phyloP scores from a whole-genome alignment of 2,329 filamentous ascomycete species.

The Cytospora leucostoma region DNA sequence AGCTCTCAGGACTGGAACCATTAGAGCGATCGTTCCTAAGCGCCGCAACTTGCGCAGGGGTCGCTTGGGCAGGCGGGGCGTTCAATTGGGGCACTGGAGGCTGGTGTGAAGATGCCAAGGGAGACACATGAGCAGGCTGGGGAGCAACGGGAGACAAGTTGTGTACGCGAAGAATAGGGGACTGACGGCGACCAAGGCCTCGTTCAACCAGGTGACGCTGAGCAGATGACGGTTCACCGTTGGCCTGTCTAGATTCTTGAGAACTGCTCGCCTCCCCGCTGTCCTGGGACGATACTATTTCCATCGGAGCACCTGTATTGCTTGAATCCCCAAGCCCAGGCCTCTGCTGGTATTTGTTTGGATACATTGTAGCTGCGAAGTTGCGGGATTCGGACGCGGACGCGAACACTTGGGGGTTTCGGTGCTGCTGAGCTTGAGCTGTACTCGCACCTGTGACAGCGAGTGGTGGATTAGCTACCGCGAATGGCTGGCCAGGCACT shows the following conservation, averaged over 20 bases:
- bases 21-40: constrained; percentile 53
- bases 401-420: constrained; percentile 6
- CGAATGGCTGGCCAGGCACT: constrained; percentile 24
- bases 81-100: constrained; percentile 37
- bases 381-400: background rate
- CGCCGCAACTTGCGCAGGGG: constrained; percentile 57
- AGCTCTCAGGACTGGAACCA: constrained; percentile 61
- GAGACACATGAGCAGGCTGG: constrained; percentile 70
- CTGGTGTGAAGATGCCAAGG: constrained; percentile 50
- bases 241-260: constrained; percentile 43
- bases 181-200: constrained; percentile 47
- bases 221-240: constrained; percentile 36
- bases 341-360: background rate
- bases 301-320: constrained; percentile 31
- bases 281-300: constrained; percentile 40
- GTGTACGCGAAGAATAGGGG: constrained; percentile 71
- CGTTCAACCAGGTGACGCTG: constrained; percentile 37
- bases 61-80: constrained; percentile 39
- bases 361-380: background rate
- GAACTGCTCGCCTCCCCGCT: constrained; percentile 47
- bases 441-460: constrained; percentile 16
- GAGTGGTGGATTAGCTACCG: constrained; percentile 21
- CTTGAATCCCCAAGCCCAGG: background rate
- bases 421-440: constrained; percentile 21
- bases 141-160: constrained; percentile 74